Evolutionary conservation across 2,329 filamentous ascomycete species (phyloP).

Genomic region (Apiospora phragmitis): DNA sequence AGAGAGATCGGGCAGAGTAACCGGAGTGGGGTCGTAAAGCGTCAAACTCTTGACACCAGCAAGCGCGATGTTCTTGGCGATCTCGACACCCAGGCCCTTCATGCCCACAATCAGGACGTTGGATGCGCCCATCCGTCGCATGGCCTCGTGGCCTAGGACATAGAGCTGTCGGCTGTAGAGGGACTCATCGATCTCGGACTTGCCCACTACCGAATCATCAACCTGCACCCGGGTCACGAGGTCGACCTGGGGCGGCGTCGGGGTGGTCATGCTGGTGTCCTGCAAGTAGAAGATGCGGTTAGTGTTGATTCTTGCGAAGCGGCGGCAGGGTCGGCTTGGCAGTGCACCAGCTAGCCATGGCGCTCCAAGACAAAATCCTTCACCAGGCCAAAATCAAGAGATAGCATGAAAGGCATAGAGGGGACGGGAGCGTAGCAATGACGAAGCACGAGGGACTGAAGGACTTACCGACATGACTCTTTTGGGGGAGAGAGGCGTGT

Average conservation of each 20-base stretch:
- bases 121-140: conserved; percentile 98
- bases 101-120: conserved; percentile 91
- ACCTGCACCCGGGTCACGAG: conserved; percentile 67
- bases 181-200: conserved; percentile 68
- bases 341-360: neutral
- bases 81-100: conserved; percentile 93
- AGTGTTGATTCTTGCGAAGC: neutral
- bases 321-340: conserved; percentile 3
- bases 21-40: conserved; percentile 84
- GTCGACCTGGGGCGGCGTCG: conserved; percentile 48
- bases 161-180: conserved; percentile 76
- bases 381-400: neutral
- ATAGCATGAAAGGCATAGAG: neutral
- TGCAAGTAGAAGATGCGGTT: conserved; percentile 25
- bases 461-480: conserved; percentile 61
- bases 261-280: conserved; percentile 49
- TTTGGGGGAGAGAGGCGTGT: conserved; percentile 53
- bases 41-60: conserved; percentile 97
- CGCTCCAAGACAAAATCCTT: neutral
- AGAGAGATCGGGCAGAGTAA: conserved; percentile 84
- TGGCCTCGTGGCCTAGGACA: conserved; percentile 75
- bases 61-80: conserved; percentile 97
- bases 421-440: neutral
- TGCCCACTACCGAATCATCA: conserved; percentile 57
- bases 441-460: neutral